Conservation (phyloP, 768 basidiomycete species). For the Boletus reticuloceps region DNA sequence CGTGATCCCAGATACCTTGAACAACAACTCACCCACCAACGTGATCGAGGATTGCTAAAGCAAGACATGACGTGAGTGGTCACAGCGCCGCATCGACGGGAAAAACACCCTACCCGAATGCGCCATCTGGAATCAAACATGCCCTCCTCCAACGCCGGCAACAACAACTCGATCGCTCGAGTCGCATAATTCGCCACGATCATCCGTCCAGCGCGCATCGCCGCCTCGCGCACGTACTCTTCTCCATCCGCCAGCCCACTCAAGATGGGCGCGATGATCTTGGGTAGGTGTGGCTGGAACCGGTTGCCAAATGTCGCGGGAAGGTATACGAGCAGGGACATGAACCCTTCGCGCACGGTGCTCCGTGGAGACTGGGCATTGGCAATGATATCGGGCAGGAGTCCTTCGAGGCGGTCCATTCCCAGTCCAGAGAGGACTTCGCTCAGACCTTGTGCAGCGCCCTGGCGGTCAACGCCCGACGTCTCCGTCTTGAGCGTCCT, state of each 20-base stretch:
- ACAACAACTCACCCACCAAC: constrained; percentile 91
- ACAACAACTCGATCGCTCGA: constrained; percentile 87
- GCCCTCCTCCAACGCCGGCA: constrained; percentile 91
- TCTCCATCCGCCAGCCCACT: constrained; percentile 89
- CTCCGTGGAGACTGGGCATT: constrained; percentile 88
- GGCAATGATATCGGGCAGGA: constrained; percentile 90
- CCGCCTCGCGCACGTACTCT: constrained; percentile 94
- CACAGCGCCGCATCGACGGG: background rate
- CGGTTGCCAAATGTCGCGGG: constrained; percentile 95
- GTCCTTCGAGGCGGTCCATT: constrained; percentile 94
- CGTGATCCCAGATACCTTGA: constrained; percentile 95
- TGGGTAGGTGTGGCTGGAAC: constrained; percentile 93
- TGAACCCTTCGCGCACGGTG: constrained; percentile 96
- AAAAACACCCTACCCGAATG: constrained; percentile 67
- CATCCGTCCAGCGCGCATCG: constrained; percentile 99
- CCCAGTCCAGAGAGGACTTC: constrained; percentile 95
- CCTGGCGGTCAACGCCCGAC: constrained; percentile 95
- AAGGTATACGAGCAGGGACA: constrained; percentile 93
- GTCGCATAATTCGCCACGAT: constrained; percentile 91
- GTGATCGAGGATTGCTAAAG: constrained; percentile 90
- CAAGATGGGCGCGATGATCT: constrained; percentile 91
- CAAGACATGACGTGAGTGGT: background rate
- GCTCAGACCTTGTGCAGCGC: constrained; percentile 94
- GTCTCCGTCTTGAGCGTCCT: constrained; percentile 89
- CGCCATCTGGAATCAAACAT: constrained; percentile 97